Base-by-base conservation (phyloP, 1,284 basidiomycete species). In the Ustilago loliicola region DNA sequence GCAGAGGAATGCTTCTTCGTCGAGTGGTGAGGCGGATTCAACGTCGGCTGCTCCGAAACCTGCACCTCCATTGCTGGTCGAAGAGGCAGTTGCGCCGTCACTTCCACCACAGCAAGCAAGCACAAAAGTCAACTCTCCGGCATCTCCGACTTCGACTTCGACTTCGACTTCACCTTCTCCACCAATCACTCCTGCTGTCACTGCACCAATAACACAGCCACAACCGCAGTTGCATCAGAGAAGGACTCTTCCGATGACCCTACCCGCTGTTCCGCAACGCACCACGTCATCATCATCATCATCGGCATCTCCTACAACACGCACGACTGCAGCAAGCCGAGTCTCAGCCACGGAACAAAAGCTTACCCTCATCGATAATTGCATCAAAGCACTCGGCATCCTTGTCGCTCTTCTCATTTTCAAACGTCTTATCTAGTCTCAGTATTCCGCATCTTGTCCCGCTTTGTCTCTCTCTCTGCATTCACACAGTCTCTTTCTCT, bases 361-460 rank as follows among this genome's bases (percentile, higher is more conserved):
- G 51, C 66, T 77, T 25, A 30, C 29, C 13, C 50, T 73, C 15
- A 73, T 77, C 63, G 70, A 77, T 47, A 68, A 68, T 32, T 73
- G 70, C 70, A 77, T 77, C 61, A 68, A 72, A 42, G 63, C 62
- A n/a, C 70, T 77, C 53, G 34, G 60, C 55, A 40, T 64, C 15
- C 70, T 77, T 50, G 63, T 77, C 42, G 70, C 75, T 9, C 66
- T 77, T 27, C 66, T 77, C 50, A 32, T 77, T 27, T 36, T 72
- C 61, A 77, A 73, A 45, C 70, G 75, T 30, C 70, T 77, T 42
- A 25, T 77, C 32, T 77, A 65, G 6, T 15, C 23, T 11, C 23
- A 3, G 34, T 38, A 61, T 63, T 47, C 34, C 21, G 62, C 54
- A 51, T 64, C 36, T 47, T 40, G 9, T 52, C 34, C n/a, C 1